Evolutionary conservation across 2,329 filamentous ascomycete species (phyloP), one percentile per base, ranked within the genome.

Genomic region (Alternaria viburni): DNA sequence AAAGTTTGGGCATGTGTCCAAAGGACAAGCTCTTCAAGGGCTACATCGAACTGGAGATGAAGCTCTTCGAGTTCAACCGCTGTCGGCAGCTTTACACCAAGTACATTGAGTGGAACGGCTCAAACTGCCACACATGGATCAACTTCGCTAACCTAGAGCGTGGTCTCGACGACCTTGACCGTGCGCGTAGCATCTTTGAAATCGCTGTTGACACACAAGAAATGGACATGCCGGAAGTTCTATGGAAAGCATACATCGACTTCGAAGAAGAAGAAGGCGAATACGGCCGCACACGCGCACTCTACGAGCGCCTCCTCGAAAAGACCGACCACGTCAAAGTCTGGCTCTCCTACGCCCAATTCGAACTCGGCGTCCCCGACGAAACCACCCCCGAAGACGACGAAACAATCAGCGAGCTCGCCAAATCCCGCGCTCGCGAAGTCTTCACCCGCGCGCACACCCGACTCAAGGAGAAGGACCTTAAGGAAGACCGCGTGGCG

Each of bases 241-340:
- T 98, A 2, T 99, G 96, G 96, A 98, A 98, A 82, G 90, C 93
- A 2, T 99, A 97, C 80, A 98, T 99, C 72, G 96, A 99, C 80
- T 98, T 98, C 76, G 96, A 99, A 81, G 95, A 98, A 77, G 93
- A 97, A 73, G 93, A 97, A 80, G 92, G 90, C 74, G 93, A 97
- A 80, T 97, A 95, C 80, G 93, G 93, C 57, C 86, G 90, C 52
- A 93, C 93, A 5, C 87, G 96, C 52, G 83, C 84, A 4, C 84
- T 99, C 47, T 99, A 98, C 82, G 95, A 98, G 83, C 89, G 95
- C 8, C 86, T 99, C 12, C 86, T 99, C 46, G 86, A 93, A 74
- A 97, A 96, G 88, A 97, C 96, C n/a, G 91, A 96, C 75, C 96
- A 99, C 77, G 93, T 97, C 85, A 99, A 98, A 85, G 96, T 99